Evolutionary conservation across 176 grass and related monocot genomes (phyloP), one percentile per base, ranked within the genome.

Genomic region (Oryza australiensis): DNA sequence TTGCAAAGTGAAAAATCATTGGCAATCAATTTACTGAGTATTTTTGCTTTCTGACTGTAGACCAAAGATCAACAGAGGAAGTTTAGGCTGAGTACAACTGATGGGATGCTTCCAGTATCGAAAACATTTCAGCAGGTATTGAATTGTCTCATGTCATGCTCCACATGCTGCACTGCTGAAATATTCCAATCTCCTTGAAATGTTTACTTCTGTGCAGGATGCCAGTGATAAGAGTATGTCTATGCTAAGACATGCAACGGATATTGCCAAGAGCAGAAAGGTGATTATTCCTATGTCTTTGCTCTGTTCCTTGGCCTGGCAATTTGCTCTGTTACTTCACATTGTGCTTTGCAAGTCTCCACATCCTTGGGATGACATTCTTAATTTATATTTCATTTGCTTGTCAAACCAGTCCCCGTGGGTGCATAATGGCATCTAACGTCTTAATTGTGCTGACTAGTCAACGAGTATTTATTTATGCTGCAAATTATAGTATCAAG

Each of bases 51-150:
- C 34, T 55, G 59, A 22, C 72, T 75, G 43, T 68, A 94, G 94
- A 86, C 81, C 1, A 84, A 89, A 14, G 94, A 93, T 48, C 76
- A 93, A 14, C 86, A 89, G 42, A 91, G 94, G 71, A 91, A 93
- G 89, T 93, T 87, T 30, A n/a, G n/a, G n/a, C n/a, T n/a, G n/a
- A 93, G 66, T 75, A 79, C 88, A 66, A 90, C 64, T 38, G 73
- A 22, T 29, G 86, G 87, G 24, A 79, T 97, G 4, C 62, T 60
- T 42, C 89, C 82, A 87, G 70, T 93, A 70, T 83, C 87, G 42
- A 80, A 63, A 74, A 91, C 87, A 82, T 97, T 97, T 81, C 87
- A 91, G 73, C 64, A 91, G 94, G 89, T 93, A 67, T 20, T 24
- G 27, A 11, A 45, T 35, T 9, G 18, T 20, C 5, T 69, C 70